Percentiles rank a stretch among this genome's conserved stretches.
These are phyloP conservation scores for Arabidopsis suecica DNA, from an alignment of 345 rosid genomes.

Conservation along the genomic window DNA sequence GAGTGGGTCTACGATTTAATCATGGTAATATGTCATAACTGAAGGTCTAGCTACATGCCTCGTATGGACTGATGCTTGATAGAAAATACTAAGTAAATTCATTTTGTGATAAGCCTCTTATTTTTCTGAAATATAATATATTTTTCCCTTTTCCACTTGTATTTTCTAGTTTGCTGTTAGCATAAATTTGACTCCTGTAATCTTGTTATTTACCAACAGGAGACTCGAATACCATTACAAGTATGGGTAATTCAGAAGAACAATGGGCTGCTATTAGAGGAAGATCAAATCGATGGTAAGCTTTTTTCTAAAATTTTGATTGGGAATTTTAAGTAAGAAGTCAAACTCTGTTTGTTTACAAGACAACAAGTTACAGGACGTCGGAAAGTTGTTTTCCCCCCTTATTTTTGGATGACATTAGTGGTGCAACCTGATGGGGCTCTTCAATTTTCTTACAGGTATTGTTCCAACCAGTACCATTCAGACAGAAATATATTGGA, in stretches of 20 bases:
- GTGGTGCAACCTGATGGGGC: slow-evolving; percentile 29
- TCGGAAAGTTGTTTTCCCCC: neutral
- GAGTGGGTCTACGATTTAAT: slow-evolving; percentile 1
- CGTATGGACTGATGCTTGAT: slow-evolving; percentile 12
- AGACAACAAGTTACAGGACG: slow-evolving; percentile 21
- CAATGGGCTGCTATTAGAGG: slow-evolving; percentile 78
- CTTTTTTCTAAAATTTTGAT: slow-evolving; percentile 13
- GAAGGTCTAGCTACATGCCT: slow-evolving; percentile 12
- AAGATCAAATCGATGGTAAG: slow-evolving; percentile 75
- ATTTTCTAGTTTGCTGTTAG: slow-evolving; percentile 11
- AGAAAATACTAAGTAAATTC: slow-evolving; percentile 4
- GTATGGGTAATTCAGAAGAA: slow-evolving; percentile 82
- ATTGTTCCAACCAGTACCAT: slow-evolving; percentile 77
- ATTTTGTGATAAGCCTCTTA: slow-evolving; percentile 21
- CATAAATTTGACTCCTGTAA: slow-evolving; percentile 28
- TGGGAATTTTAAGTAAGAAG: slow-evolving; percentile 18
- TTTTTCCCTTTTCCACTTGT: slow-evolving; percentile 4
- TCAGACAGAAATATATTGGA: slow-evolving; percentile 83
- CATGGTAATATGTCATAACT: slow-evolving; percentile 12
- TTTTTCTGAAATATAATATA: neutral
- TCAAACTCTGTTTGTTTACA: slow-evolving; percentile 11
- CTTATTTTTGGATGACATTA: slow-evolving; percentile 8
- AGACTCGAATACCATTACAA: slow-evolving; percentile 79
- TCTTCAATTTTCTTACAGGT: slow-evolving; percentile 51
- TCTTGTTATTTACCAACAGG: slow-evolving; percentile 56